Evolutionary conservation across 2,329 filamentous ascomycete species (phyloP).

Genomic region (Neophaeococcomyces aloes): DNA sequence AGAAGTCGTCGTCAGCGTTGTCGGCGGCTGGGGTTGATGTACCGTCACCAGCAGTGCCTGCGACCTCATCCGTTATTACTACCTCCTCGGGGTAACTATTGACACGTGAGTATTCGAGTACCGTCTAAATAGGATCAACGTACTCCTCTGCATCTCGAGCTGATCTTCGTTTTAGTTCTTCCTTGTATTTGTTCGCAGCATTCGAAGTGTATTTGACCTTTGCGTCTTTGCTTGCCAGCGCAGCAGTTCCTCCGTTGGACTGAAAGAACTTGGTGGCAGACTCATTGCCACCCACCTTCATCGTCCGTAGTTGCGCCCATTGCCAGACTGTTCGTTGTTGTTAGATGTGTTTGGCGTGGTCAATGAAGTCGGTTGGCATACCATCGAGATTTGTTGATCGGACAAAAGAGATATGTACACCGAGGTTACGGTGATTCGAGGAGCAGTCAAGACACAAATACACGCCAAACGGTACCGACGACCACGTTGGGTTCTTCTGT

Average conservation of each 20-base stretch:
- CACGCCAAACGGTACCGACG: slow-evolving; percentile 91
- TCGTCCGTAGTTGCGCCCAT: slow-evolving; percentile 93
- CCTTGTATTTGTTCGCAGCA: slow-evolving; percentile 95
- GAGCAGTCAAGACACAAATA: slow-evolving; percentile 98
- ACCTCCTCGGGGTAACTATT: slow-evolving; percentile 73
- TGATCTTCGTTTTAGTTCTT: slow-evolving; percentile 79
- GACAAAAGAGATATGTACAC: slow-evolving; percentile 98
- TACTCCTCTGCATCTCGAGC: slow-evolving; percentile 77
- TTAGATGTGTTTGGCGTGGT: slow-evolving; percentile 8
- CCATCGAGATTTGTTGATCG: slow-evolving; percentile 96
- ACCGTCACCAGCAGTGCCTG: slow-evolving; percentile 51
- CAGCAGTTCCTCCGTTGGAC: slow-evolving; percentile 85
- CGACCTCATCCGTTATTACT: slow-evolving; percentile 62
- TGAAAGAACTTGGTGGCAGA: slow-evolving; percentile 98
- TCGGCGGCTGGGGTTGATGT: slow-evolving; percentile 71
- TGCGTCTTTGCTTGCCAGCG: slow-evolving; percentile 87
- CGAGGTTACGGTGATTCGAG: slow-evolving; percentile 90
- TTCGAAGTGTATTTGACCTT: slow-evolving; percentile 95
- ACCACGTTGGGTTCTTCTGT: slow-evolving; percentile 97
- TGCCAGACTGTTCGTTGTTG: slow-evolving; percentile 64
- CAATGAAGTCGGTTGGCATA: slow-evolving; percentile 43
- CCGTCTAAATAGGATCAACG: slow-evolving; percentile 25
- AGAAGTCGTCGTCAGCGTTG: slow-evolving; percentile 74
- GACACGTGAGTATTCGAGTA: slow-evolving; percentile 17
- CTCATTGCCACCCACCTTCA: slow-evolving; percentile 98